A percentile compares a stretch with the other conserved stretches of the same genome.
Evolutionary conservation across 805 yeast species (phyloP).

Genomic region (Scheffersomyces coipomensis): DNA sequence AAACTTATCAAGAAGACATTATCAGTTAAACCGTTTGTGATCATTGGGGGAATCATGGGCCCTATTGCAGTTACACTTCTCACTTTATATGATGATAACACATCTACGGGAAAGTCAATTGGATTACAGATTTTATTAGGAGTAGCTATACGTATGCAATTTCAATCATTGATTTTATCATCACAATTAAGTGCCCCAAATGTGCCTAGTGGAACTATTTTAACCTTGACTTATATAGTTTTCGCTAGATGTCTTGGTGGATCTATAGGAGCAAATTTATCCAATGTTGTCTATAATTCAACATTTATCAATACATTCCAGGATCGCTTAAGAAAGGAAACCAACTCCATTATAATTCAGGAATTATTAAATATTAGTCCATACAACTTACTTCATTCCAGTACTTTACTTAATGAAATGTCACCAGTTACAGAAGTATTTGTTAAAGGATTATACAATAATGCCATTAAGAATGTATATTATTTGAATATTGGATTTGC

Average conservation of each 20-base stretch:
- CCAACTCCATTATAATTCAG: background rate
- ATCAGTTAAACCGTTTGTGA: slow-evolving; percentile 37
- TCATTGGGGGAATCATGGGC: slow-evolving; percentile 20
- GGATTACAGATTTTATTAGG: slow-evolving; percentile 48
- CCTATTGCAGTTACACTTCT: slow-evolving; percentile 45
- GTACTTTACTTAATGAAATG: slow-evolving; percentile 21
- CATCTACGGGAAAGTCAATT: slow-evolving; percentile 32
- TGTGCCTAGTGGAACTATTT: slow-evolving; percentile 44
- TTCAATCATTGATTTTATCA: slow-evolving; percentile 43
- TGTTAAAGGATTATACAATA: slow-evolving; percentile 25
- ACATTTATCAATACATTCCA: slow-evolving; percentile 14
- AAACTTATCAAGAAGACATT: slow-evolving; percentile 33
- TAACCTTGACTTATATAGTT: slow-evolving; percentile 43
- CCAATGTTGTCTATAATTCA: slow-evolving; percentile 17
- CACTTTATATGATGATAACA: slow-evolving; percentile 33
- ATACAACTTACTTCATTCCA: slow-evolving; percentile 19
- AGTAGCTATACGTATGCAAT: slow-evolving; percentile 42
- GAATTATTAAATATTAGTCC: slow-evolving; percentile 9
- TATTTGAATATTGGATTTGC: slow-evolving; percentile 36
- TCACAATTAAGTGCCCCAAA: slow-evolving; percentile 51
- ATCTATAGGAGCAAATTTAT: slow-evolving; percentile 34
- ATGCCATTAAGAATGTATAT: slow-evolving; percentile 35
- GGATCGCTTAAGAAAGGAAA: slow-evolving; percentile 1
- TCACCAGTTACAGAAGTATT: slow-evolving; percentile 21
- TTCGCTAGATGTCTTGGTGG: slow-evolving; percentile 47